phyloP scores from a whole-genome alignment of 805 yeast genomes.

The Ogataea zsoltii region DNA sequence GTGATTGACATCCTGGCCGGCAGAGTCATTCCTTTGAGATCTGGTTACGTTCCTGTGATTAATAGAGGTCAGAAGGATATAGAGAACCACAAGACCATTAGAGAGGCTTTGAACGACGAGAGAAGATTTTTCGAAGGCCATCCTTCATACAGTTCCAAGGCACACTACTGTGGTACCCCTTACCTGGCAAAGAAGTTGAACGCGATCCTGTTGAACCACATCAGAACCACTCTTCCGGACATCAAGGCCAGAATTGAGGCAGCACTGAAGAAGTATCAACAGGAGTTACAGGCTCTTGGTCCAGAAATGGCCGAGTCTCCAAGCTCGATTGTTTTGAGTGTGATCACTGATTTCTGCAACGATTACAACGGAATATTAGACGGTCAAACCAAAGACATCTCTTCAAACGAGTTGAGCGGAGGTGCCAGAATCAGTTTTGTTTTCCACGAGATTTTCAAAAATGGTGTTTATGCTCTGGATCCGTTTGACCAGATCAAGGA shows the following conservation, averaged over 20 bases:
- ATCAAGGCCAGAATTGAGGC: conserved; percentile 87
- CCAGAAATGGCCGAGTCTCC: conserved; percentile 90
- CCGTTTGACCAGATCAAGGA: conserved; percentile 97
- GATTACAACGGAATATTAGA: conserved; percentile 89
- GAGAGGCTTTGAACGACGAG: conserved; percentile 84
- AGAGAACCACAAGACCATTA: conserved; percentile 81
- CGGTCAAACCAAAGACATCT: conserved; percentile 89
- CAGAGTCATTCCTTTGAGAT: conserved; percentile 89
- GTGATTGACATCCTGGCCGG: conserved; percentile 95
- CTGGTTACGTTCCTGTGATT: conserved; percentile 96
- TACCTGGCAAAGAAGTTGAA: conserved; percentile 90
- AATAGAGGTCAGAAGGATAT: conserved; percentile 98
- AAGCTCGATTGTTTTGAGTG: conserved; percentile 82
- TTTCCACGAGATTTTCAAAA: conserved; percentile 92
- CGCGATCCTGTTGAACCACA: conserved; percentile 84
- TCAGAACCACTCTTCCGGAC: conserved; percentile 85
- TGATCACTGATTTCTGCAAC: conserved; percentile 89
- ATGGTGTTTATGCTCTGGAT: conserved; percentile 87
- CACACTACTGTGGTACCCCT: conserved; percentile 98
- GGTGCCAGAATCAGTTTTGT: conserved; percentile 98
- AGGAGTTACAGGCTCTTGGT: conserved; percentile 75
- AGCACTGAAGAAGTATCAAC: conserved; percentile 80
- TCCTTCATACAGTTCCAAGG: conserved; percentile 87
- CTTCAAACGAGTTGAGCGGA: conserved; percentile 89
- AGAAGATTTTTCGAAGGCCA: conserved; percentile 80